phyloP scores from a whole-genome alignment of 768 basidiomycete species.

The Cystofilobasidium ferigula region DNA sequence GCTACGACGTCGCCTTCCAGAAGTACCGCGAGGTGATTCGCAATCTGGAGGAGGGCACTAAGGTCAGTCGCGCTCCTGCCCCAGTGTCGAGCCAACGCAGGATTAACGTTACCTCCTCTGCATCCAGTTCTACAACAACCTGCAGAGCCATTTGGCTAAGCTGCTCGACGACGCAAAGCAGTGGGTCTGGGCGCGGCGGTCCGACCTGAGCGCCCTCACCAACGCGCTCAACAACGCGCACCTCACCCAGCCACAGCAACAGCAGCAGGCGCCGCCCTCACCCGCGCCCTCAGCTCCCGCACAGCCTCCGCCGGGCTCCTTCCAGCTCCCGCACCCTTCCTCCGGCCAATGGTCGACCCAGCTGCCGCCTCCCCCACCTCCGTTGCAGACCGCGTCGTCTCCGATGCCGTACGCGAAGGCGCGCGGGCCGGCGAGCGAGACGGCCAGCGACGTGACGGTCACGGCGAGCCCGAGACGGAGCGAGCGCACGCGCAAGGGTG shows the following conservation, averaged over 20 bases:
- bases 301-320: background rate
- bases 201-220: conserved; percentile 5
- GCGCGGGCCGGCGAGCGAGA: background rate
- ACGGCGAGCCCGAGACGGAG: conserved; percentile 3
- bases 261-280: background rate
- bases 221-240: background rate
- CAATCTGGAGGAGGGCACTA: conserved; percentile 79
- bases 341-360: conserved; percentile 11
- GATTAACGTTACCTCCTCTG: background rate
- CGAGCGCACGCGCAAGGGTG: background rate
- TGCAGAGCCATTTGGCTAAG: conserved; percentile 51
- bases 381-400: background rate
- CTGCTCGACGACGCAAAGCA: conserved; percentile 20
- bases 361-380: conserved; percentile 6
- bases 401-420: conserved; percentile 3
- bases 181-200: conserved; percentile 20
- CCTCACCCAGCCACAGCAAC: background rate
- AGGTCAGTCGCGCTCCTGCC: conserved; percentile 43
- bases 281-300: background rate
- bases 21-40: conserved; percentile 74
- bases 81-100: background rate
- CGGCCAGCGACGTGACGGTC: background rate
- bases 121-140: conserved; percentile 75
- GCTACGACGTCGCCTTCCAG: conserved; percentile 70
- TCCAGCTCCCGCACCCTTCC: conserved; percentile 19